A percentile compares a stretch with the other conserved stretches of the same genome.
phyloP scores from a whole-genome alignment of 2,329 filamentous ascomycete genomes.

The Purpureocillium lavendulum region DNA sequence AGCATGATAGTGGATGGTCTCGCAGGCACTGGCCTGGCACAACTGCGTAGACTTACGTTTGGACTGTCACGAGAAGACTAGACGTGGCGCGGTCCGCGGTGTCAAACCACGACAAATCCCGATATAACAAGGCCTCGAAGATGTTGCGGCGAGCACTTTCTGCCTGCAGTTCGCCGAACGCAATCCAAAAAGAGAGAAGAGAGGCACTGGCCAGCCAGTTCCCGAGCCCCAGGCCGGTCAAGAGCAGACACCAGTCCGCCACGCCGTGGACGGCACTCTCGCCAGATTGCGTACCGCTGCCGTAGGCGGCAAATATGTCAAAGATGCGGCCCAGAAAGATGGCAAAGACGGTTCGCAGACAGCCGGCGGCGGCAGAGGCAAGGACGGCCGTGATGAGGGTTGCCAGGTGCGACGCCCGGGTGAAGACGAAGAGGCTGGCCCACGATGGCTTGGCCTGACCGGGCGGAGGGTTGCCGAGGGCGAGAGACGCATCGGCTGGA shows the following conservation, averaged over 20 bases:
- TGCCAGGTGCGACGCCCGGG: conserved; percentile 48
- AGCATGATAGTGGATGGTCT: no score
- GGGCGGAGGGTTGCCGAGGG: background rate
- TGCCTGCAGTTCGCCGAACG: conserved; percentile 76
- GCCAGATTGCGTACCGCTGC: conserved; percentile 40
- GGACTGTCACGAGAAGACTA: conserved; percentile 61
- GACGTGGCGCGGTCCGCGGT: conserved; percentile 60
- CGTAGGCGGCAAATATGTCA: conserved; percentile 59
- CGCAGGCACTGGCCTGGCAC: no score
- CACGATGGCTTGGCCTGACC: conserved; percentile 17
- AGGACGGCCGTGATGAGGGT: conserved; percentile 46
- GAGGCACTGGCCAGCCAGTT: conserved; percentile 60
- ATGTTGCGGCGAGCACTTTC: conserved; percentile 53
- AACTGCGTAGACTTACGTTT: conserved; percentile 53
- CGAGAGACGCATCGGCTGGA: background rate
- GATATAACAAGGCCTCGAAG: conserved; percentile 61
- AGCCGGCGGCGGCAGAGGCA: conserved; percentile 50
- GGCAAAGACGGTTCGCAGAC: conserved; percentile 56
- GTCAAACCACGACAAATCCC: conserved; percentile 79
- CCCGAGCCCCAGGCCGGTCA: conserved; percentile 53
- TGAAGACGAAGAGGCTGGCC: conserved; percentile 62
- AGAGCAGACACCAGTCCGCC: conserved; percentile 50
- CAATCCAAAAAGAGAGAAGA: conserved; percentile 64
- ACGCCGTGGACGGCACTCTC: conserved; percentile 46
- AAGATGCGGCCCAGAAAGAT: conserved; percentile 71